Evolutionary conservation across 2,329 filamentous ascomycete species (phyloP).

Genomic region (Cladophialophora carrionii): DNA sequence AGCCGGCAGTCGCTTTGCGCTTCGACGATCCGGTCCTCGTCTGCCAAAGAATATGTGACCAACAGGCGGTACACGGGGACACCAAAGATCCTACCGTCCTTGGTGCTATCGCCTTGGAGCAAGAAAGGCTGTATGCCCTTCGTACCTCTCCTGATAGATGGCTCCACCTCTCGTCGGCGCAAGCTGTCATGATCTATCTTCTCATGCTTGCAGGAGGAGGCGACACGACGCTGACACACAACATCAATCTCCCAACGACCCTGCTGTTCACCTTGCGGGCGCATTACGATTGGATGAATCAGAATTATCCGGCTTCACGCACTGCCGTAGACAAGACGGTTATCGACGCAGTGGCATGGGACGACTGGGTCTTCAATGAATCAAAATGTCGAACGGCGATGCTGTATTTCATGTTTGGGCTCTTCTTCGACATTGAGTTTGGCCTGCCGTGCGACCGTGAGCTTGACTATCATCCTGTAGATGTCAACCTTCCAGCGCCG

Average conservation of each 20-base stretch:
- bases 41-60: neutral
- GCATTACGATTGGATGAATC: neutral
- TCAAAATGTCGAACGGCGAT: neutral
- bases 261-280: constrained; percentile 1
- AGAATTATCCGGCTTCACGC: neutral
- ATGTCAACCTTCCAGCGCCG: neutral
- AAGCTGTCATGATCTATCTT: neutral
- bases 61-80: neutral
- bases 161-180: neutral
- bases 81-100: neutral
- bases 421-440: neutral
- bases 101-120: neutral
- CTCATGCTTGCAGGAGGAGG: neutral
- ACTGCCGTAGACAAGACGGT: neutral
- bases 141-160: neutral
- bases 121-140: constrained; percentile 1
- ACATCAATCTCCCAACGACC: neutral
- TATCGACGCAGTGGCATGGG: neutral
- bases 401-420: neutral
- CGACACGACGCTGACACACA: neutral
- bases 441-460: neutral
- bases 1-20: neutral
- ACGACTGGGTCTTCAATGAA: neutral
- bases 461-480: neutral
- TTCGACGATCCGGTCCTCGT: neutral